Evolutionary conservation across 768 basidiomycete genomes (phyloP), one percentile per base, ranked within the genome.

Genomic region (Tulasnella sp.): DNA sequence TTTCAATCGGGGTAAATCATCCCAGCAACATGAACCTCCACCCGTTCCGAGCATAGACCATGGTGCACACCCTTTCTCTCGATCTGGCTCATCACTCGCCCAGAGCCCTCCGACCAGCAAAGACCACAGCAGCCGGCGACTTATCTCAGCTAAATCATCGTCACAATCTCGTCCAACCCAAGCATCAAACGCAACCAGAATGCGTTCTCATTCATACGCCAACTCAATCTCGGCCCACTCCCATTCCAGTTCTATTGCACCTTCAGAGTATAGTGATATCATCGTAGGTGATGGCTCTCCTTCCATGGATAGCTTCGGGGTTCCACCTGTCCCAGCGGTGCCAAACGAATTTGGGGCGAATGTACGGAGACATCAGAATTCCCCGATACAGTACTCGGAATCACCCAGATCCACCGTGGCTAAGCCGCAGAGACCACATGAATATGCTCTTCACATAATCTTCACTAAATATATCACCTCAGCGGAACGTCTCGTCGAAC

Each of bases 401-500:
- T 75, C 78, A 37, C 83, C 83, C 10, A n/a, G n/a, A n/a, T 33
- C 27, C 20, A 33, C 47, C 19, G 22, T 37, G 39, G 34, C 47
- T 25, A 32, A 48, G 19, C 47, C 47, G 7, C 47, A 48, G 12
- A 48, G 28, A 25, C 47, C 47, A 24, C 47, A 48, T 0, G 90
- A 92, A 59, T 91, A 83, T 58, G 90, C 90, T 1, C 67, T 92
- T 10, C 85, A 88, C 60, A 85, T 87, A 0, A 75, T 92, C 5
- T 90, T 92, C 62, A 84, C 87, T 35, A 79, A 83, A 2, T 92
- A 92, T 58, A 85, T 83, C 7, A 74, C 80, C 0, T 69, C 75
- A 4, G 84, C 86, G 1, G 88, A 93, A 64, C 69, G 68, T 25
- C 88, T 88, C 59, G 81, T 92, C n/a, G 76, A 81, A 9, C 63